Base-by-base conservation (phyloP, 2,329 filamentous ascomycete genomes). In the Cordyceps fumosorosea region DNA sequence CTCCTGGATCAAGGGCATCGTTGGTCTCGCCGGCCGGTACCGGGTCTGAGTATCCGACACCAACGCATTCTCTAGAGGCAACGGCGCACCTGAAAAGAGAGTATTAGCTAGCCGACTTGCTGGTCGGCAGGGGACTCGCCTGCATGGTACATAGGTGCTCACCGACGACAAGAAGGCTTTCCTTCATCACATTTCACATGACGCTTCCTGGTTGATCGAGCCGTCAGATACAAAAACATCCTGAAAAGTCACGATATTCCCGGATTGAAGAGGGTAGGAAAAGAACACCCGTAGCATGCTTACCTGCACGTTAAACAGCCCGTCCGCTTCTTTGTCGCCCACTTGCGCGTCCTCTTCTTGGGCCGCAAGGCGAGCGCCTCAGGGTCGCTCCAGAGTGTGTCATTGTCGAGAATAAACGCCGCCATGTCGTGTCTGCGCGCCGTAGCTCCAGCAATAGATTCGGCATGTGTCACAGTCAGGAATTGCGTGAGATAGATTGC, bases 311-410 rank as follows among this genome's bases (percentile, higher is more conserved):
- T 60, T 11, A 60, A n/a, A 24, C 48, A 60, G 26, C 40, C 42
- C 12, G 42, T 60, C 16, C 50, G 40, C 26, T 54, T 60, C 20
- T 55, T 60, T n/a, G 50, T 40, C 16, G 58, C 58, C 58, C 58
- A 60, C 42, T 40, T 54, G 14, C 56, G 45, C 18, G 40, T 37
- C 26, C 42, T 18, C 22, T 34, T 24, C 47, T 59, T 59, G 5
- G 58, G 50, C 18, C 48, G 34, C 34, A 60, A 11, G 34, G 22
- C 20, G 10, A 59, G 12, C 3, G 56, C 56, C 7, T 32, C 20
- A 4, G 56, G 56, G n/a, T 59, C 47, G 32, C 34, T 59, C 34
- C 47, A 44, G 34, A 59, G 56, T 18, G 5, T 59, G 14, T 18
- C 48, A 22, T 52, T 59, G 8, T 59, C 56, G 2, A 59, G 34